These are phyloP conservation scores for Peronospora destructor DNA, from an alignment of 352 stramenopile genomes.

Conservation along the genomic window DNA sequence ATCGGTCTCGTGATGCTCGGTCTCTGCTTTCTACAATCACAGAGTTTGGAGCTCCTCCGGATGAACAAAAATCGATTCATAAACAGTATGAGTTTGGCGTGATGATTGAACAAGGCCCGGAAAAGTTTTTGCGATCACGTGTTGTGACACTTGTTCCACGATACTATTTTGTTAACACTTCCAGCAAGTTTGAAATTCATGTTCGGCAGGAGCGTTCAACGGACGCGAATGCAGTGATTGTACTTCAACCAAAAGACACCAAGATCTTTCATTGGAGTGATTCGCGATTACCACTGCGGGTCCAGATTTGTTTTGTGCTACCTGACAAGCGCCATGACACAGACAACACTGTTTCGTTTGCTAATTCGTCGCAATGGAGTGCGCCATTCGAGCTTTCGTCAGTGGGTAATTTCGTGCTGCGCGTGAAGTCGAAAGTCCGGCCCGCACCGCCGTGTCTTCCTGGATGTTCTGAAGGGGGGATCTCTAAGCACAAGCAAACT, in stretches of 20 bases:
- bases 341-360: conserved; percentile 22
- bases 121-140: conserved; percentile 67
- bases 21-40: conserved; percentile 50
- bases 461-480: conserved; percentile 38
- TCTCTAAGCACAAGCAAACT: conserved; percentile 9
- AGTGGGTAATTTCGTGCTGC: conserved; percentile 74
- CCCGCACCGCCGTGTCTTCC: conserved; percentile 34
- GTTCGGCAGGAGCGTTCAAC: conserved; percentile 57
- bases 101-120: conserved; percentile 75
- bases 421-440: conserved; percentile 52
- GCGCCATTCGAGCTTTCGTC: conserved; percentile 71
- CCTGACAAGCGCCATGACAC: conserved; percentile 22
- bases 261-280: conserved; percentile 78
- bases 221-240: conserved; percentile 29
- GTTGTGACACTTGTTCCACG: conserved; percentile 73
- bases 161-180: conserved; percentile 81
- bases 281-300: conserved; percentile 47
- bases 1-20: conserved; percentile 32
- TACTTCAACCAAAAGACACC: conserved; percentile 49
- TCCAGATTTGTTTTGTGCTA: conserved; percentile 69
- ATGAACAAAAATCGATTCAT: conserved; percentile 29
- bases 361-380: conserved; percentile 62
- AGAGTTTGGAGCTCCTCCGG: conserved; percentile 25
- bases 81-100: conserved; percentile 83
- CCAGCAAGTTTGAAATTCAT: conserved; percentile 50